A percentile compares a stretch with the other conserved stretches of the same genome.
Conservation (phyloP, 257 asterid genomes). For the Phtheirospermum japonicum region DNA sequence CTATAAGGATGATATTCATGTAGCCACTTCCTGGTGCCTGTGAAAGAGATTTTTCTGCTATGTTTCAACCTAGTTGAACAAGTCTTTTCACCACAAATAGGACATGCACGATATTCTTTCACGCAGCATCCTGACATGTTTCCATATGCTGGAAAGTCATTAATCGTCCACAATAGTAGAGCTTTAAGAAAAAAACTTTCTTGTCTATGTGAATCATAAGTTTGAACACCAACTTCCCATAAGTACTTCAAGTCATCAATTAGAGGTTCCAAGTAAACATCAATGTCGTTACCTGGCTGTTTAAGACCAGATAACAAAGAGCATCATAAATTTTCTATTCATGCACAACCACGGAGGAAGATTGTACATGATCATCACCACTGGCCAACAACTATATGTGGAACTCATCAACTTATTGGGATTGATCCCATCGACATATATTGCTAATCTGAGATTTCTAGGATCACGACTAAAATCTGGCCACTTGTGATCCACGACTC, state of each 20-base stretch:
- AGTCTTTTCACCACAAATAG: background rate
- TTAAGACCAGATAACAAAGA: background rate
- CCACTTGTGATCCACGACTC: too few species aligned
- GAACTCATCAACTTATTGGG: too few species aligned
- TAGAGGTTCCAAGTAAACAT: background rate
- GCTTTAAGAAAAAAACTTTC: background rate
- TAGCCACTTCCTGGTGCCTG: background rate
- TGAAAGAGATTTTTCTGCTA: background rate
- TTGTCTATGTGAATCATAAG: background rate
- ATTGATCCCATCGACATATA: too few species aligned
- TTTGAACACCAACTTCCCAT: background rate
- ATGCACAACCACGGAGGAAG: background rate
- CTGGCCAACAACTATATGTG: slow-evolving; percentile 23
- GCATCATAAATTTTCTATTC: slow-evolving; percentile 9
- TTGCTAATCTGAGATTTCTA: too few species aligned
- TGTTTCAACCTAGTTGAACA: background rate
- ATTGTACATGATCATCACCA: background rate
- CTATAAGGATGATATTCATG: too few species aligned
- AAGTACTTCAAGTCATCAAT: background rate
- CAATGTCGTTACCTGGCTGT: background rate
- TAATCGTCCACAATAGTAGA: background rate
- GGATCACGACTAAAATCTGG: too few species aligned
- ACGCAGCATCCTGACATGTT: background rate
- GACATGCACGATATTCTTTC: too few species aligned
- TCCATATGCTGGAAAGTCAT: background rate